phyloP scores from a whole-genome alignment of 73 alveolate genomes.

The Uronychia setigera region DNA sequence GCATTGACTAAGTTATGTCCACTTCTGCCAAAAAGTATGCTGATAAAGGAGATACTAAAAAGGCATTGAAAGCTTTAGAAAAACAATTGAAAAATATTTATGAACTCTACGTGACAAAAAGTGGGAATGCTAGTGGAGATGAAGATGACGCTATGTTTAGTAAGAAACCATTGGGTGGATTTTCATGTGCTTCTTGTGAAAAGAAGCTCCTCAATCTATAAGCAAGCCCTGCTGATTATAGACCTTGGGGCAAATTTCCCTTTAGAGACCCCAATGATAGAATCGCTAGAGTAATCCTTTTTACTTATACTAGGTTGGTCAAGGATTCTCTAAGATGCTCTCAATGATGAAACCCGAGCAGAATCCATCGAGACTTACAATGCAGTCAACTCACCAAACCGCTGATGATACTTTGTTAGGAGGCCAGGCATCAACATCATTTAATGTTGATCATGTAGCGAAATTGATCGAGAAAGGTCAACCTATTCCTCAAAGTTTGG shows the following conservation, averaged over 20 bases:
- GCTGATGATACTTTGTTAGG: background rate
- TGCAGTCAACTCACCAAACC: background rate
- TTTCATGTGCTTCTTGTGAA: slow-evolving; percentile 94
- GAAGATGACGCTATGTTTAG: slow-evolving; percentile 84
- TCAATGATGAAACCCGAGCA: slow-evolving; percentile 79
- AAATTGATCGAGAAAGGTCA: background rate
- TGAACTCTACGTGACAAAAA: slow-evolving; percentile 47
- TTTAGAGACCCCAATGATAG: slow-evolving; percentile 86
- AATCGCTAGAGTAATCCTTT: slow-evolving; percentile 44
- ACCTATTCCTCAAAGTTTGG: background rate
- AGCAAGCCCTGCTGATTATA: slow-evolving; percentile 42
- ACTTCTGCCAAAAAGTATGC: slow-evolving; percentile 82
- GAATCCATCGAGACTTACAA: background rate
- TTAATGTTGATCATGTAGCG: background rate
- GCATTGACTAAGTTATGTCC: background rate
- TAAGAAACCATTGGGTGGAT: slow-evolving; percentile 86
- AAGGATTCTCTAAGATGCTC: slow-evolving; percentile 94
- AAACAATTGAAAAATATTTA: slow-evolving; percentile 81
- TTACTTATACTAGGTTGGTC: slow-evolving; percentile 56
- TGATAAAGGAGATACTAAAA: slow-evolving; percentile 90
- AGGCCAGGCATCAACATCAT: background rate
- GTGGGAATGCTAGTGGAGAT: slow-evolving; percentile 14
- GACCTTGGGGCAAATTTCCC: slow-evolving; percentile 91
- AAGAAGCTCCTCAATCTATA: background rate
- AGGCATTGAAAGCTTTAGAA: slow-evolving; percentile 84